Evolutionary conservation across 169 alveolate species (phyloP).

Genomic region (Plasmodium cynomolgi): DNA sequence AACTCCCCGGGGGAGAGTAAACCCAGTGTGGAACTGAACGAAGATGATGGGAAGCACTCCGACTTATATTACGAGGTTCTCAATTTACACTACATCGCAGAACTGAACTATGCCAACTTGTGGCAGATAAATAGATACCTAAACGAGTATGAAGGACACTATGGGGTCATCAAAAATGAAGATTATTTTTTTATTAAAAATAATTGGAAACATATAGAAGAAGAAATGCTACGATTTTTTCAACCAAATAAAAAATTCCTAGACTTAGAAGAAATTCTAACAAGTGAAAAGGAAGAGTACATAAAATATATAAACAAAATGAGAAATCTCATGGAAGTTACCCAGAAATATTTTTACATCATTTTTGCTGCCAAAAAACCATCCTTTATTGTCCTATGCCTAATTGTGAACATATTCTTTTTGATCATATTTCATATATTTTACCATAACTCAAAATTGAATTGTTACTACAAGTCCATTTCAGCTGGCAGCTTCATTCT

Average conservation of each 20-base stretch:
- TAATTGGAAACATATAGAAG: conserved; percentile 34
- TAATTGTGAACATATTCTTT: conserved; percentile 7
- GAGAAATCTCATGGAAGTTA: conserved; percentile 40
- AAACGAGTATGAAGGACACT: conserved; percentile 21
- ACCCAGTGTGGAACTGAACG: not conserved
- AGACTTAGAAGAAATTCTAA: conserved; percentile 25
- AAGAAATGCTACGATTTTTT: conserved; percentile 25
- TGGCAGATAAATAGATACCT: conserved; percentile 68
- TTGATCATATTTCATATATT: conserved; percentile 10
- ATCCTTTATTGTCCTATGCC: conserved; percentile 29
- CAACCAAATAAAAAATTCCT: conserved; percentile 29
- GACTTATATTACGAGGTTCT: conserved; percentile 5
- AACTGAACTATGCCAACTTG: conserved; percentile 43
- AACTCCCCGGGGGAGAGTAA: not conserved
- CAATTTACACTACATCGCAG: conserved; percentile 52
- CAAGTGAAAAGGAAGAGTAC: conserved; percentile 25
- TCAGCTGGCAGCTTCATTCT: not conserved
- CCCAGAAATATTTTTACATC: conserved; percentile 52
- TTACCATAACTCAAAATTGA: conserved; percentile 39
- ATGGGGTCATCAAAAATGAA: conserved; percentile 19
- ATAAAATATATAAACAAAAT: conserved; percentile 62
- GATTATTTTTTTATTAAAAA: conserved; percentile 54
- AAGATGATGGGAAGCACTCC: not conserved
- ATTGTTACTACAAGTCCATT: conserved; percentile 33
- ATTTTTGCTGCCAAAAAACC: conserved; percentile 16